A percentile compares a stretch with the other conserved stretches of the same genome.
phyloP scores from a whole-genome alignment of 805 yeast species.

The Saturnispora sanitii region DNA sequence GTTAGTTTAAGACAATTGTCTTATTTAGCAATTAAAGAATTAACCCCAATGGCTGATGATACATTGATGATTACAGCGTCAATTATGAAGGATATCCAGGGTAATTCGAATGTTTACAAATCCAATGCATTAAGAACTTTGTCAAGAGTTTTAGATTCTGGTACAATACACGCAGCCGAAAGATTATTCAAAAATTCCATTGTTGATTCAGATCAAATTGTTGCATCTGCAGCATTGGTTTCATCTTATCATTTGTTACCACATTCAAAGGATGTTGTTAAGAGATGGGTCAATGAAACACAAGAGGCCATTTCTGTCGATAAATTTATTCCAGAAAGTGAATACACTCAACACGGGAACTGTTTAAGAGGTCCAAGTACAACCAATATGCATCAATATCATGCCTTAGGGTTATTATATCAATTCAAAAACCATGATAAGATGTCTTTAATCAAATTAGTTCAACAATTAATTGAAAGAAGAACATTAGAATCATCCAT shows the following conservation, averaged over 20 bases:
- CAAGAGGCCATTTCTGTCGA: constrained; percentile 75
- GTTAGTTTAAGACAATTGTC: constrained; percentile 85
- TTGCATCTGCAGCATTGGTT: constrained; percentile 89
- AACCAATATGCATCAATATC: constrained; percentile 84
- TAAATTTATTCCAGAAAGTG: constrained; percentile 42
- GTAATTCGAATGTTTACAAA: constrained; percentile 73
- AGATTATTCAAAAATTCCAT: constrained; percentile 85
- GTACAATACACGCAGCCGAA: constrained; percentile 89
- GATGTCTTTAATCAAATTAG: constrained; percentile 86
- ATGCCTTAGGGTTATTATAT: constrained; percentile 85
- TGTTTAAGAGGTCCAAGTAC: constrained; percentile 50
- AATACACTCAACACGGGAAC: constrained; percentile 46
- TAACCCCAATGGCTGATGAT: constrained; percentile 76
- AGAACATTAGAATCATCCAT: constrained; percentile 63
- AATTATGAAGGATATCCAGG: constrained; percentile 95
- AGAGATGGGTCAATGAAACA: constrained; percentile 89
- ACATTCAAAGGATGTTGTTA: constrained; percentile 82
- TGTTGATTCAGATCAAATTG: constrained; percentile 80
- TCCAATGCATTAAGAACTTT: constrained; percentile 93
- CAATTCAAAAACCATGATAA: constrained; percentile 83
- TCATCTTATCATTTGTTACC: constrained; percentile 86
- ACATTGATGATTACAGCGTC: constrained; percentile 96
- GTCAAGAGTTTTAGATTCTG: constrained; percentile 78
- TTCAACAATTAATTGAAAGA: constrained; percentile 60
- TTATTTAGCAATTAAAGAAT: constrained; percentile 87